A percentile compares a stretch with the other conserved stretches of the same genome.
These are phyloP conservation scores for Sutorius eximius DNA, from an alignment of 1,284 basidiomycete genomes.

Conservation along the genomic window DNA sequence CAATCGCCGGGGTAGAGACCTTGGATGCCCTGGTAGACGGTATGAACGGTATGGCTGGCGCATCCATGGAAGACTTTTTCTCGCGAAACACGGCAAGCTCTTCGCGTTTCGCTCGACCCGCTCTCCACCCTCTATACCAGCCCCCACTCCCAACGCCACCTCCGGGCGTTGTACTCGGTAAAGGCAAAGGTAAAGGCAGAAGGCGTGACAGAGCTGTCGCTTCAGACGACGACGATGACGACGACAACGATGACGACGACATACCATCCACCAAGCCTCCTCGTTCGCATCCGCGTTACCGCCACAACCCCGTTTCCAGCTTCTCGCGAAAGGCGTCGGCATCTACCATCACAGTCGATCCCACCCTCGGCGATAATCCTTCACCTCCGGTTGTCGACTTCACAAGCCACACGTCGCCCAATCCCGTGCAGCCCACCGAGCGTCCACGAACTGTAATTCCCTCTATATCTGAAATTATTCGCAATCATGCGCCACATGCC, in stretches of 20 bases:
- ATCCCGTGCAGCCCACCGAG: conserved; percentile 23
- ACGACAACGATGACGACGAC: conserved; percentile 28
- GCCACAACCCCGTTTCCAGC: conserved; percentile 36
- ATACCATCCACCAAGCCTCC: conserved; percentile 28
- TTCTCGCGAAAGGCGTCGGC: conserved; percentile 41
- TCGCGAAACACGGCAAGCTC: conserved; percentile 44
- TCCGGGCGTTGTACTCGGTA: conserved; percentile 73
- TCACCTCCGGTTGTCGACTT: conserved; percentile 12
- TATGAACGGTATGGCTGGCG: conserved; percentile 61
- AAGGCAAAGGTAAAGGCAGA: conserved; percentile 52
- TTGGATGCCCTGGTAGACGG: conserved; percentile 85
- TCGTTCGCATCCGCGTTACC: conserved; percentile 40
- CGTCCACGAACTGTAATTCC: conserved; percentile 51
- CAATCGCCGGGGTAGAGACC: conserved; percentile 72
- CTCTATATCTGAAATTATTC: conserved; percentile 82
- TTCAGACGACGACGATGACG: conserved; percentile 49
- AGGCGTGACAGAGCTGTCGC: conserved; percentile 38
- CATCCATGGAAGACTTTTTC: conserved; percentile 52
- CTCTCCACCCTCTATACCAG: conserved; percentile 70
- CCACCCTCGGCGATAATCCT: conserved; percentile 21
- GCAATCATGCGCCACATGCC: conserved; percentile 62
- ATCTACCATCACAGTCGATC: conserved; percentile 40
- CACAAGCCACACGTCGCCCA: conserved; percentile 16
- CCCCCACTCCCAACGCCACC: conserved; percentile 79
- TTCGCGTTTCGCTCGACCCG: conserved; percentile 51